phyloP scores from a whole-genome alignment of 345 rosid species.

The Erucastrum elatum region DNA sequence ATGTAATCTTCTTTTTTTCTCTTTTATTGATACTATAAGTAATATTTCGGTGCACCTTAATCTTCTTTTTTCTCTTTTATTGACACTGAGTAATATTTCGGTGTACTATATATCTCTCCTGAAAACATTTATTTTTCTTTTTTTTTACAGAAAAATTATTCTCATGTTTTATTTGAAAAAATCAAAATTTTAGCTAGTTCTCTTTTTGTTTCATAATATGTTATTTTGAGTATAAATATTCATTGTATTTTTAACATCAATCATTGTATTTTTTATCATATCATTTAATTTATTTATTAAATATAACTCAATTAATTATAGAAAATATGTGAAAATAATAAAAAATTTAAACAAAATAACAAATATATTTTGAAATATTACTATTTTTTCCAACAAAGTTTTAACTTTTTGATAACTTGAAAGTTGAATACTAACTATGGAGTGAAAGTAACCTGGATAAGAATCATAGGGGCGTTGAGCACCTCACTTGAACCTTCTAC shows the following conservation, averaged over 20 bases:
- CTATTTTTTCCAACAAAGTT: neutral
- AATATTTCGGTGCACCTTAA: no score
- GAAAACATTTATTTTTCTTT: neutral
- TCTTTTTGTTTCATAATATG: neutral
- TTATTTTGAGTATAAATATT: neutral
- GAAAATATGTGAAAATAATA: no score
- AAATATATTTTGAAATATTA: neutral
- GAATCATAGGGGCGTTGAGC: constrained; percentile 37
- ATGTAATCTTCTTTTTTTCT: neutral
- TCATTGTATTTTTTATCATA: neutral
- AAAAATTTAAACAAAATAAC: no score
- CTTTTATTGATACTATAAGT: no score
- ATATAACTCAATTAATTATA: neutral
- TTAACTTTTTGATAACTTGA: neutral
- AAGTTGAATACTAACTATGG: neutral
- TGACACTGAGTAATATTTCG: neutral
- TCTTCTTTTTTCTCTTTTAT: neutral
- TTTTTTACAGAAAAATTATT: neutral
- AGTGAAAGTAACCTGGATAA: constrained; percentile 36
- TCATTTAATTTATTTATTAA: neutral
- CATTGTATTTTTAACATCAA: neutral
- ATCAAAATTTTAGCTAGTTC: neutral
- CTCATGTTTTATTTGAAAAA: neutral
- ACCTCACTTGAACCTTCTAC: constrained; percentile 28
- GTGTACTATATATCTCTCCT: neutral